Conservation (phyloP, 495 filamentous ascomycete species). For the Cladorrhinum samala region DNA sequence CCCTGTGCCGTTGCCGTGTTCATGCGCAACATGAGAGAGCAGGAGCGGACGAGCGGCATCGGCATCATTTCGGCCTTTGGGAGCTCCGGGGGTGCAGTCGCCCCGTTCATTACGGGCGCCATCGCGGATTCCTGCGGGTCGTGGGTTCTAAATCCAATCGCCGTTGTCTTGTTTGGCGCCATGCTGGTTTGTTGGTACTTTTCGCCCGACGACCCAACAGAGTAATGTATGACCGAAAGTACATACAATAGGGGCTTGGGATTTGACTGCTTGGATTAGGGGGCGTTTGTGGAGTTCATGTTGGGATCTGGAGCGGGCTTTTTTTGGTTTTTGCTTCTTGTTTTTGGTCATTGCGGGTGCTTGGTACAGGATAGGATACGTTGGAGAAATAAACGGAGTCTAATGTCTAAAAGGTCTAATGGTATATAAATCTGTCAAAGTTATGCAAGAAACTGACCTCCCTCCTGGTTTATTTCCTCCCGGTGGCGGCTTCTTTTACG, state of each 20-base stretch:
- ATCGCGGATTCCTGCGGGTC: conserved; percentile 64
- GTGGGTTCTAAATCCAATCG: conserved; percentile 69
- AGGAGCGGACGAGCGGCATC: conserved; percentile 60
- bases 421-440: background rate
- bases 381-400: background rate
- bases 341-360: background rate
- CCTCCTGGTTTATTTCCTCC: conserved; percentile 13
- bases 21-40: conserved; percentile 52
- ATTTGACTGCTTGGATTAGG: conserved; percentile 2
- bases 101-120: conserved; percentile 68
- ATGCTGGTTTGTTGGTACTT: conserved; percentile 64
- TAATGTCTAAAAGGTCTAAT: background rate
- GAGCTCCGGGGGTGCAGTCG: conserved; percentile 65
- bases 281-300: background rate
- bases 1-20: conserved; percentile 67
- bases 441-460: background rate
- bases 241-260: conserved; percentile 54
- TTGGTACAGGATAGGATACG: background rate
- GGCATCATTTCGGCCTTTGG: conserved; percentile 68
- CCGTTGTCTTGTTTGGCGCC: conserved; percentile 56
- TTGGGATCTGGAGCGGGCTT: background rate
- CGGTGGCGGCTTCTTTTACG: conserved; percentile 39
- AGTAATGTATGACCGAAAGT: no score
- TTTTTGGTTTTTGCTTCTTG: background rate
- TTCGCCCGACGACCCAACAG: conserved; percentile 50